Base-by-base conservation (phyloP, 768 basidiomycete species). In the Trametes meyenii region DNA sequence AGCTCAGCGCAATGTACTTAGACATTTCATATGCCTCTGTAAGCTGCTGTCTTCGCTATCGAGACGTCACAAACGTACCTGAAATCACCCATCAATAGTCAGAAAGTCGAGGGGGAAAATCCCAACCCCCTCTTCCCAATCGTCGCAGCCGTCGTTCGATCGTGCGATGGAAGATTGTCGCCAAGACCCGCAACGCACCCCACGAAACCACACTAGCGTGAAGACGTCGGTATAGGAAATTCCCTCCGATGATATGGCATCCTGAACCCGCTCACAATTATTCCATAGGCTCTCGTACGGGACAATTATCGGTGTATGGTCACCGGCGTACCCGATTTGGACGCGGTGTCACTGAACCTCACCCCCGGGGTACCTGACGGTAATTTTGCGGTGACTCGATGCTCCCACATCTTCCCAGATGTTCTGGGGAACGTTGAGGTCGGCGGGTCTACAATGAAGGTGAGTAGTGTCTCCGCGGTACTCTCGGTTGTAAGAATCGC, bases 241-340 rank as follows among this genome's bases (percentile, higher is more conserved):
- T 42, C 24, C 26, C 24, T 44, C 5, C 26, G 7, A 40, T 24
- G 8, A 44, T n/a, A 26, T 44, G n/a, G 53, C 42, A 12, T 21
- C 43, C 19, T 21, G 39, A 40, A 33, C 29, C 5, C 29, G 53
- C 53, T 54, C 42, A 54, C 24, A 6, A 23, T 29, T 33, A 13
- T 26, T 33, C 26, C 40, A 29, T 44, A 54, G 53, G 53, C 53
- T 54, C 53, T 54, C 19, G 24, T 54, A 33, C 40, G 53, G 26
- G 53, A 54, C 24, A 44, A 54, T 44, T 54, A 44, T 19, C 40
- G 53, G 24, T 54, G 53, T 44, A 54, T 54, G 53, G 53, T 54
- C 26, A 54, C 53, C 53, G 53, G 53, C 40, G 24, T 21, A 29
- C 21, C 24, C 53, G 53, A 54, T 35, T 44, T 23, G 42, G 26